phyloP scores from a whole-genome alignment of 2,329 filamentous ascomycete genomes.

The Scytalidium sp. region DNA sequence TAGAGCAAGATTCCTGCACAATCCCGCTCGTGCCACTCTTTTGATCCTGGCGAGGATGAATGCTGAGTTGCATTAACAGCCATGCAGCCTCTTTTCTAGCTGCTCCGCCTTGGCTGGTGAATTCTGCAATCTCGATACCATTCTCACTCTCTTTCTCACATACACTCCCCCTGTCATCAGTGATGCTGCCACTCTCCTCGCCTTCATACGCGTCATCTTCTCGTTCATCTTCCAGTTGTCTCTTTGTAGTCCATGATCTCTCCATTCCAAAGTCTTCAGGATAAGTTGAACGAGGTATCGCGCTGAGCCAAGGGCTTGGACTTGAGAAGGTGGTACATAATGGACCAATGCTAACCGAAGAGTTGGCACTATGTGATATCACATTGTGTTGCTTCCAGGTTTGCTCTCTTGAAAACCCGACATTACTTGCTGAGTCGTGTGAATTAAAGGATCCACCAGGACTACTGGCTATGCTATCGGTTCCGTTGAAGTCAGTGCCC shows the following conservation, averaged over 20 bases:
- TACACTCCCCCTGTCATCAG: slow-evolving; percentile 15
- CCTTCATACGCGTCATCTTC: slow-evolving; percentile 22
- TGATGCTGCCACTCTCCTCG: slow-evolving; percentile 17
- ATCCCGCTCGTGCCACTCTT: not conserved
- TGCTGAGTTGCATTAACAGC: slow-evolving; percentile 45
- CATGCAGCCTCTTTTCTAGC: slow-evolving; percentile 44
- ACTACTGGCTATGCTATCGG: slow-evolving; percentile 18
- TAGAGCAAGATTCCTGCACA: not conserved
- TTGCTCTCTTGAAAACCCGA: slow-evolving; percentile 6
- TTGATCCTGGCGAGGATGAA: slow-evolving; percentile 30
- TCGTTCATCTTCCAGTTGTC: slow-evolving; percentile 14
- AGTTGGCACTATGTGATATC: slow-evolving; percentile 16
- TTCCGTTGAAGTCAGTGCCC: slow-evolving; percentile 37
- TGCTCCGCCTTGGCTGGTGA: slow-evolving; percentile 18
- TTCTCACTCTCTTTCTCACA: slow-evolving; percentile 11
- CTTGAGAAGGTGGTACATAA: not conserved
- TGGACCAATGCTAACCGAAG: slow-evolving; percentile 14
- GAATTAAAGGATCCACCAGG: slow-evolving; percentile 12
- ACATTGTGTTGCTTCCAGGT: slow-evolving; percentile 29
- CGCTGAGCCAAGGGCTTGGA: slow-evolving; percentile 42
- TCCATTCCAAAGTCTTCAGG: not conserved
- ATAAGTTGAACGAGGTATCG: slow-evolving; percentile 37
- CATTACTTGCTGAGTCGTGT: not conserved
- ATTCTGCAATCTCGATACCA: slow-evolving; percentile 12
- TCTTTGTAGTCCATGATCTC: slow-evolving; percentile 9